Percentiles rank a stretch among this genome's conserved stretches.
Evolutionary conservation across 1,284 basidiomycete species (phyloP).

Genomic region (Gymnopus androsaceus): DNA sequence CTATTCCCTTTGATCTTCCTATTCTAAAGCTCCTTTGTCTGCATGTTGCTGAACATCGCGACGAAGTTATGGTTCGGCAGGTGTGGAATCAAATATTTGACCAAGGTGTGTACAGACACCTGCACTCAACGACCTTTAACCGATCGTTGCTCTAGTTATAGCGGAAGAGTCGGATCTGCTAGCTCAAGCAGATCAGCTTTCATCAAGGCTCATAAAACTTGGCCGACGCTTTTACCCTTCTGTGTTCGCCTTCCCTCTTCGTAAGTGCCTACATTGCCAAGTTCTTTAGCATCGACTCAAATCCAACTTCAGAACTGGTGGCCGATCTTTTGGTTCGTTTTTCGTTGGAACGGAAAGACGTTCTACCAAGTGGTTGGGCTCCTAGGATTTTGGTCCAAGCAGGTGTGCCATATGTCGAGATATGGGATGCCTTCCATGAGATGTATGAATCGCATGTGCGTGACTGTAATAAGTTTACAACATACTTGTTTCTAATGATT

Average conservation of each 20-base stretch:
- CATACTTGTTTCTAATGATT: not conserved
- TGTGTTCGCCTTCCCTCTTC: conserved; percentile 85
- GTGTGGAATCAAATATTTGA: conserved; percentile 91
- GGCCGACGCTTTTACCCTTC: conserved; percentile 89
- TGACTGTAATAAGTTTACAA: conserved; percentile 2
- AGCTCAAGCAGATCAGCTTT: conserved; percentile 62
- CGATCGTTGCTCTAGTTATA: conserved; percentile 37
- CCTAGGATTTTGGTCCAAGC: conserved; percentile 76
- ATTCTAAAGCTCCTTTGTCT: conserved; percentile 89
- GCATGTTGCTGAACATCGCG: conserved; percentile 90
- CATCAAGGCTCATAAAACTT: conserved; percentile 67
- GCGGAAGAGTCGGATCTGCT: conserved; percentile 50
- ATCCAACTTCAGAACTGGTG: conserved; percentile 57
- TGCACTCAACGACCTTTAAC: not conserved
- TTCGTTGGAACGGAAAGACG: conserved; percentile 60
- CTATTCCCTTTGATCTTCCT: conserved; percentile 84
- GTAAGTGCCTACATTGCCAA: conserved; percentile 45
- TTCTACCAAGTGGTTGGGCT: conserved; percentile 76
- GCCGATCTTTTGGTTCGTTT: conserved; percentile 72
- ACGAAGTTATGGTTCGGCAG: conserved; percentile 77
- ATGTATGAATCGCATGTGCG: conserved; percentile 86
- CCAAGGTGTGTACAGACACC: conserved; percentile 52
- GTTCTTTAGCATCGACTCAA: not conserved
- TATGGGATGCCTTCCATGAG: conserved; percentile 85
- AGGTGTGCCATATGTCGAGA: conserved; percentile 71